Conservation (phyloP, 106 monocot species). For the Dendrobium nobile region DNA sequence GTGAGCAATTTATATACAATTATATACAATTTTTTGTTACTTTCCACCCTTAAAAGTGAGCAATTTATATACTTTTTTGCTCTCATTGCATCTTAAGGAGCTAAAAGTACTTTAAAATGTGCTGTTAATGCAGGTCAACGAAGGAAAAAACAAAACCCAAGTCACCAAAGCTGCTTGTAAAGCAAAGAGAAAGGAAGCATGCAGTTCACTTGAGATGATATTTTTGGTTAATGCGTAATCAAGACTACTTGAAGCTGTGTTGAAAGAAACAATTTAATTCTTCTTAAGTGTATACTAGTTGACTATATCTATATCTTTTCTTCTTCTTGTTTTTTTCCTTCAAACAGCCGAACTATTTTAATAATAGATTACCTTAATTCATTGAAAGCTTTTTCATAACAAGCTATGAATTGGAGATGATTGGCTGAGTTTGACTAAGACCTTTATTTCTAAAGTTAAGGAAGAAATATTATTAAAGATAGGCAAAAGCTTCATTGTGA, state of each 20-base stretch:
- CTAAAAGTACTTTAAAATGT: too few species aligned
- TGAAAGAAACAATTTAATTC: not conserved
- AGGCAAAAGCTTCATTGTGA: too few species aligned
- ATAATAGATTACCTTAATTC: not conserved
- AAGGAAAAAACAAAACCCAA: conserved; percentile 59
- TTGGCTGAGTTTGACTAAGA: too few species aligned
- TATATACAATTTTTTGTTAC: not conserved
- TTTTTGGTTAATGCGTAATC: conserved; percentile 6
- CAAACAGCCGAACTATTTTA: not conserved
- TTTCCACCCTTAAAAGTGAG: not conserved
- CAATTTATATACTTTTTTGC: not conserved
- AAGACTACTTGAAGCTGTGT: conserved; percentile 25
- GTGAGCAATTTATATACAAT: not conserved
- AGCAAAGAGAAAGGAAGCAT: conserved; percentile 34
- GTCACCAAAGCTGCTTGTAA: conserved; percentile 55
- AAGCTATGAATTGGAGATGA: too few species aligned
- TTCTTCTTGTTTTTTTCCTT: too few species aligned
- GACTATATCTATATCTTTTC: not conserved
- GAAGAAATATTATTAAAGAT: too few species aligned
- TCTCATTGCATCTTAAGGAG: too few species aligned
- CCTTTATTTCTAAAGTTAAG: too few species aligned
- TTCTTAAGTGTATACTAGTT: not conserved
- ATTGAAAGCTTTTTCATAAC: not conserved
- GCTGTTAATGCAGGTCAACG: conserved; percentile 25
- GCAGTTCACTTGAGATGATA: conserved; percentile 33